Conservation (phyloP, 441 rosid species). For the Dalechampia spathulata region DNA sequence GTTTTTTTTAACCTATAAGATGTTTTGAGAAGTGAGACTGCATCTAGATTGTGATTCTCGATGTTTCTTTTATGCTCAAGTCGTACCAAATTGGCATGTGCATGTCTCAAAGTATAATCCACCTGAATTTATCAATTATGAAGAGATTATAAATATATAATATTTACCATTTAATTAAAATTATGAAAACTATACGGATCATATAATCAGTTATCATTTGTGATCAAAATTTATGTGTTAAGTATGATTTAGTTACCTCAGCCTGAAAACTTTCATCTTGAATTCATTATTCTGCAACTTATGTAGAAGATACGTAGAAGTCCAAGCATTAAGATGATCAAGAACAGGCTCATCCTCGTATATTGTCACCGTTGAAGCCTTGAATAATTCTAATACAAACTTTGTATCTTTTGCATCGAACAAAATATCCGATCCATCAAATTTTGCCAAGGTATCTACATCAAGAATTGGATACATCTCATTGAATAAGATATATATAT, state of each 20-base stretch:
- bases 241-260: background rate
- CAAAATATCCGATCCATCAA: background rate
- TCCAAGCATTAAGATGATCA: background rate
- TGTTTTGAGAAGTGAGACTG: background rate
- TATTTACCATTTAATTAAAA: background rate
- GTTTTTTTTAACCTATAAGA: background rate
- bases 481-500: no score
- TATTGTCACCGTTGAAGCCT: background rate
- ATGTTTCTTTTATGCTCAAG: background rate
- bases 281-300: background rate
- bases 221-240: no score
- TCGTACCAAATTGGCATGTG: background rate
- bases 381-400: background rate
- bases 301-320: background rate
- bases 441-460: background rate
- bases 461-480: no score
- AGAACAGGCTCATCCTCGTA: background rate
- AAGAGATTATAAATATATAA: background rate
- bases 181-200: background rate
- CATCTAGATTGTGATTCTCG: background rate
- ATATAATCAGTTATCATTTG: no score
- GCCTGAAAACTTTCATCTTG: background rate
- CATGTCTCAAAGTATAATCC: background rate
- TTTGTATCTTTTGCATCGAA: background rate
- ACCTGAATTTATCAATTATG: slow-evolving; percentile 2